Evolutionary conservation across 2,329 filamentous ascomycete genomes (phyloP).

Genomic region (Diplodia sapinea): DNA sequence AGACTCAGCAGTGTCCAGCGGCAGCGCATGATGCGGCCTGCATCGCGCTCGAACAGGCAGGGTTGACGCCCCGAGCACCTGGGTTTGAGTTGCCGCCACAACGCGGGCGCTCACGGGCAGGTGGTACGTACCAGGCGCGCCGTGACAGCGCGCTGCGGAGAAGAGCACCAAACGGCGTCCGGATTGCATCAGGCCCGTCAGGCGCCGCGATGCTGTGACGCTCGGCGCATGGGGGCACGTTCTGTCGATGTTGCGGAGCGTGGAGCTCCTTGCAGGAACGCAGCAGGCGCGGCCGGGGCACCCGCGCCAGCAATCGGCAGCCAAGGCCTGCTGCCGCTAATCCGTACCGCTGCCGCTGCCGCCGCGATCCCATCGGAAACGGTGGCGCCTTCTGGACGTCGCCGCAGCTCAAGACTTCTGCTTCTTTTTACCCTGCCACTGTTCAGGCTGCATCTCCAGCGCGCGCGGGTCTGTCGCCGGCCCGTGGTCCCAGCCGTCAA

Average conservation of each 20-base stretch:
- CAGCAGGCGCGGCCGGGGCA: not conserved
- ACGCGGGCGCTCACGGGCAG: not conserved
- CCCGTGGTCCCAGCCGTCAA: constrained; percentile 24
- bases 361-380: not conserved
- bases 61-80: constrained; percentile 14
- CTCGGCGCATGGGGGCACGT: constrained; percentile 2
- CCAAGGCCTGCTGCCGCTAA: not conserved
- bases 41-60: constrained; percentile 8
- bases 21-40: constrained; percentile 11
- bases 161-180: constrained; percentile 11
- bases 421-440: not conserved
- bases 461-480: constrained; percentile 22
- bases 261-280: constrained; percentile 20
- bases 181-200: not conserved
- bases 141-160: not conserved
- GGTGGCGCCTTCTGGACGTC: constrained; percentile 4
- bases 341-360: not conserved
- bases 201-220: constrained; percentile 1
- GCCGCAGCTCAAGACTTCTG: not conserved
- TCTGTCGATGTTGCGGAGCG: not conserved
- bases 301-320: not conserved
- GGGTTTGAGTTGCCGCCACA: constrained; percentile 17
- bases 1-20: not conserved
- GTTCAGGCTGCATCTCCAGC: not conserved
- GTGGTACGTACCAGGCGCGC: too few species aligned